Base-by-base conservation (phyloP, 2,329 filamentous ascomycete species). In the Neospermospora avenae region DNA sequence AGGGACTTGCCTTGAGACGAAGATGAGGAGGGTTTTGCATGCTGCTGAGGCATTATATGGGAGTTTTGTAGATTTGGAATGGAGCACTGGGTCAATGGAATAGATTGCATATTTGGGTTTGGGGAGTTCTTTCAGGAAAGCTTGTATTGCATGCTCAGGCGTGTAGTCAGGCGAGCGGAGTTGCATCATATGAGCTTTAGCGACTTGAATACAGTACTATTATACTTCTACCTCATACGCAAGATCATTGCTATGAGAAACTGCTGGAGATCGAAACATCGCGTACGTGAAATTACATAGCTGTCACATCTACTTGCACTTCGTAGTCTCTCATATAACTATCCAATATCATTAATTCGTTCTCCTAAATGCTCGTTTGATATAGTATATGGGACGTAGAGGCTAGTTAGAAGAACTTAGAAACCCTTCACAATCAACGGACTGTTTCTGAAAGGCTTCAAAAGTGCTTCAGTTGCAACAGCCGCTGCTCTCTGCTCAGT, bases 1-100 rank as follows among this genome's bases (percentile, higher is more conserved):
- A 59, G 59, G 5, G 63, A 62, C 24, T 14, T 62, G 31, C 56
- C 60, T 16, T 61, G 35, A 44, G n/a, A 28, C 34, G 18, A 13
- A 31, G n/a, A 34, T 13, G 4, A 25, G 28, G 28, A 10, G 28
- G 8, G 20, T 10, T 35, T n/a, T 24, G 24, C 39, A n/a, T 16
- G 13, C 45, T 45, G 6, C 28, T 31, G 28, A 6, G 6, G 28
- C 11, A 34, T 11, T 10, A 45, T 8, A 45, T 35, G 28, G 53
- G 39, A 55, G 39, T 55, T 54, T n/a, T 54, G 34, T 13, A 42
- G 14, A 54, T 54, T 14, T 35, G 18, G 25, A 8, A 14, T 18
- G 18, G 35, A 16, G 22, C 28, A 54, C 22, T 11, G 20, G 22
- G 35, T 54, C n/a, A 4, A 28, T 16, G 31, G 25, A 37, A 18